Percentiles rank a stretch among this genome's conserved stretches.
These are phyloP conservation scores for Escovopsis sp. DNA, from an alignment of 2,329 filamentous ascomycete species.

Conservation along the genomic window DNA sequence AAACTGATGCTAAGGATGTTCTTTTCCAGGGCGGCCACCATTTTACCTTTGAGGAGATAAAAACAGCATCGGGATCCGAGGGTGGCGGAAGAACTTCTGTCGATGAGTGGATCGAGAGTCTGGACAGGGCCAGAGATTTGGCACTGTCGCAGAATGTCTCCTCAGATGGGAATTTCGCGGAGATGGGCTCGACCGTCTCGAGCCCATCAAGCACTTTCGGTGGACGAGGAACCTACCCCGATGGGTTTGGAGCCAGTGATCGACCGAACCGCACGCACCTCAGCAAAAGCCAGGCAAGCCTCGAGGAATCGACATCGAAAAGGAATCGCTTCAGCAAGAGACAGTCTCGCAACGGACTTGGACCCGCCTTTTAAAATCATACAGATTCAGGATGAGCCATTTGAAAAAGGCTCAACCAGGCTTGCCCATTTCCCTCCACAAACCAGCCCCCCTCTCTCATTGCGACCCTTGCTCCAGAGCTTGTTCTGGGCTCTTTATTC, in stretches of 20 bases:
- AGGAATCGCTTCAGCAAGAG: conserved; percentile 72
- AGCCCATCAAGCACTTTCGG: conserved; percentile 64
- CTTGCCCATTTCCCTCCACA: neutral
- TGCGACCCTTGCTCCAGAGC: conserved; percentile 1
- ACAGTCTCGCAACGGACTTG: conserved; percentile 69
- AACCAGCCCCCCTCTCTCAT: no score
- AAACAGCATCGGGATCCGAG: conserved; percentile 44
- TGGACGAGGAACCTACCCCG: conserved; percentile 36
- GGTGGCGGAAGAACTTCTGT: conserved; percentile 53
- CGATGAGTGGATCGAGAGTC: conserved; percentile 81
- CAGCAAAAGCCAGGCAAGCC: conserved; percentile 41
- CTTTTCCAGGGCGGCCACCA: conserved; percentile 66
- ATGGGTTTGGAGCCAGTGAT: conserved; percentile 33
- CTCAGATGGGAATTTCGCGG: conserved; percentile 49
- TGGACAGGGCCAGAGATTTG: conserved; percentile 76
- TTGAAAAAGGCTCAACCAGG: neutral
- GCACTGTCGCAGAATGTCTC: conserved; percentile 61
- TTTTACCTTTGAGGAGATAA: conserved; percentile 87
- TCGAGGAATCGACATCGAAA: conserved; percentile 37
- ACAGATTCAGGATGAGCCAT: neutral
- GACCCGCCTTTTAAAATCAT: conserved; percentile 4
- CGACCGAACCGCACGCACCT: conserved; percentile 40
- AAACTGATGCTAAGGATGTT: conserved; percentile 7
- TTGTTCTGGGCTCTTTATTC: conserved; percentile 1
- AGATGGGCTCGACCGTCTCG: conserved; percentile 56